Evolutionary conservation across 2,329 filamentous ascomycete species (phyloP), one percentile per base, ranked within the genome.

Genomic region (Talaromyces marneffei): DNA sequence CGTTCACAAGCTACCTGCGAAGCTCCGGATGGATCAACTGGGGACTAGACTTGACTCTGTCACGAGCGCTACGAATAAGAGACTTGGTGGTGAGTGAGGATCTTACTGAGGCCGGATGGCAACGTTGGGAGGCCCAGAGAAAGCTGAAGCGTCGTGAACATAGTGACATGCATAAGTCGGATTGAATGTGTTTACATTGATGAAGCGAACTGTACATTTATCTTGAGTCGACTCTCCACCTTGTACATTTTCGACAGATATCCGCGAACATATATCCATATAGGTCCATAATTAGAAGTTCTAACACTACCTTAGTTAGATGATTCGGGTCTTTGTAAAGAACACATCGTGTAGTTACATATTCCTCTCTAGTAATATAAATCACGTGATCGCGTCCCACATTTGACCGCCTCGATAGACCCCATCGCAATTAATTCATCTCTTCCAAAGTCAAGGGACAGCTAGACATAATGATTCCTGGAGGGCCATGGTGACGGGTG

Each of bases 71-170:
- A 53, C 83, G 93, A 62, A 79, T 96, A 53, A 82, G 94, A 63
- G 94, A 99, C 75, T 77, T 99, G 64, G 86, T 95, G 12, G 82
- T 95, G 6, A 88, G 89, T 72, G 93, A 97, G 76, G 93, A 97
- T 75, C 77, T 96, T 67, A 88, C 88, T 35, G 91, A 96, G 78
- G 88, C 92, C 44, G 94, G 94, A 2, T 99, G 93, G 93, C 90
- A 92, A 76, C 88, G 90, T 72, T 97, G 92, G 91, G 87, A 93
- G 74, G 79, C 80, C 54, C 74, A 77, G 60, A 77, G 77, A 62
- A 75, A 72, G 56, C 66, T 70, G 65, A 74, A 69, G 57, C 67
- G 64, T 62, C 70, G 66, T 60, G 64, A 62, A 39, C 31, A 66
- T 40, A 68, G 64, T 66, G 64, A 69, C 59, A 31, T 64, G 25